Evolutionary conservation across 2,329 filamentous ascomycete genomes (phyloP).

Genomic region (Tolypocladium tropicale): DNA sequence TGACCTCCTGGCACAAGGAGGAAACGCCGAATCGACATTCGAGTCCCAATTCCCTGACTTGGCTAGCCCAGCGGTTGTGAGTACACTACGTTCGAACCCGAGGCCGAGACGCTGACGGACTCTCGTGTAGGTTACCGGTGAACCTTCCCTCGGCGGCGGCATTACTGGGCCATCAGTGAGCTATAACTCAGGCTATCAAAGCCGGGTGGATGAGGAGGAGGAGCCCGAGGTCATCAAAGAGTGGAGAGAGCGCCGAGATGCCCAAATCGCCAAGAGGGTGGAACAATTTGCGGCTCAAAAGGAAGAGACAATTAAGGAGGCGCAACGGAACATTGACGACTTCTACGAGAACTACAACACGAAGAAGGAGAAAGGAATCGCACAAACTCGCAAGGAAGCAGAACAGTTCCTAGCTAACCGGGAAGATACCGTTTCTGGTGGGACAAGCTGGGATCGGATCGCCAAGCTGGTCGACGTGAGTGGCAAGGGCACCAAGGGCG

Average conservation of each 20-base stretch:
- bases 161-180: constrained; percentile 65
- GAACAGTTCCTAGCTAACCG: constrained; percentile 83
- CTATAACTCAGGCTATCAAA: constrained; percentile 52
- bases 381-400: constrained; percentile 81
- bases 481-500: constrained; percentile 81
- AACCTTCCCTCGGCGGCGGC: constrained; percentile 16
- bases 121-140: constrained; percentile 17
- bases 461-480: constrained; percentile 95
- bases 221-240: constrained; percentile 82
- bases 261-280: constrained; percentile 71
- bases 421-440: constrained; percentile 88
- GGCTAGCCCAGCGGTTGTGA: constrained; percentile 24
- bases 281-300: constrained; percentile 77
- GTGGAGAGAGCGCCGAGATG: constrained; percentile 87
- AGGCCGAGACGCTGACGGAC: constrained; percentile 1
- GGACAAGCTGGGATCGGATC: constrained; percentile 97
- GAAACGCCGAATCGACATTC: constrained; percentile 46
- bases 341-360: constrained; percentile 99
- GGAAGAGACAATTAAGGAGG: constrained; percentile 75
- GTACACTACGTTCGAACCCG: constrained; percentile 4
- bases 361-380: constrained; percentile 89
- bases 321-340: constrained; percentile 90
- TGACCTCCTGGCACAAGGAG: constrained; percentile 63
- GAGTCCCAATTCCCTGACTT: constrained; percentile 89
- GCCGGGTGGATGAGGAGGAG: constrained; percentile 56